A percentile compares a stretch with the other conserved stretches of the same genome.
phyloP scores from a whole-genome alignment of 208 protist genomes.

The Sergeia podlipaevii region DNA sequence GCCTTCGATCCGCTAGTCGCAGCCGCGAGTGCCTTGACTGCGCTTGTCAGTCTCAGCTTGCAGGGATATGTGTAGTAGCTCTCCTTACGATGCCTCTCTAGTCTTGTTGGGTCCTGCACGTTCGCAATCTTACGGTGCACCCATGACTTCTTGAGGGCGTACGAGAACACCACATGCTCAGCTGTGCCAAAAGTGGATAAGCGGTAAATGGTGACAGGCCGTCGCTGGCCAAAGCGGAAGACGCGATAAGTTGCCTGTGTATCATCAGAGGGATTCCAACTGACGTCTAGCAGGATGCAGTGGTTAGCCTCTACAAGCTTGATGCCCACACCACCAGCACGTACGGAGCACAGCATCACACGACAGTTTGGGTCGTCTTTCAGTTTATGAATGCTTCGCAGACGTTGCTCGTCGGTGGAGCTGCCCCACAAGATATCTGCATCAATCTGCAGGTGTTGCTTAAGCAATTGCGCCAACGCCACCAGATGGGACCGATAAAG shows the following conservation, averaged over 20 bases:
- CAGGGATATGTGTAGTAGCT: constrained; percentile 81
- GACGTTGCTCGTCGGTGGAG: constrained; percentile 31
- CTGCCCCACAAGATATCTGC: constrained; percentile 40
- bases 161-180: constrained; percentile 91
- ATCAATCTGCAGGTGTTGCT: constrained; percentile 15
- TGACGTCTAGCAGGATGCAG: constrained; percentile 94
- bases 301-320: constrained; percentile 91
- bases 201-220: constrained; percentile 90
- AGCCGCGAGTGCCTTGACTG: neutral
- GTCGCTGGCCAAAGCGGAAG: constrained; percentile 92
- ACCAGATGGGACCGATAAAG: constrained; percentile 58
- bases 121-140: constrained; percentile 84
- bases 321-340: constrained; percentile 91
- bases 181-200: constrained; percentile 89
- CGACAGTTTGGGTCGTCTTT: constrained; percentile 19
- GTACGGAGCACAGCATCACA: constrained; percentile 91
- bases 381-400: constrained; percentile 60
- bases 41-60: constrained; percentile 8
- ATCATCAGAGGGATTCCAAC: constrained; percentile 91
- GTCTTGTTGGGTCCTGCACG: constrained; percentile 61
- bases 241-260: constrained; percentile 92
- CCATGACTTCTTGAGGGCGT: constrained; percentile 84
- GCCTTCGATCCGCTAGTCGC: too few species aligned
- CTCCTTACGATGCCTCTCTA: constrained; percentile 62
- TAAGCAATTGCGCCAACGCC: constrained; percentile 37